phyloP scores from a whole-genome alignment of 805 yeast genomes.

The Scheffersomyces coipomensis region DNA sequence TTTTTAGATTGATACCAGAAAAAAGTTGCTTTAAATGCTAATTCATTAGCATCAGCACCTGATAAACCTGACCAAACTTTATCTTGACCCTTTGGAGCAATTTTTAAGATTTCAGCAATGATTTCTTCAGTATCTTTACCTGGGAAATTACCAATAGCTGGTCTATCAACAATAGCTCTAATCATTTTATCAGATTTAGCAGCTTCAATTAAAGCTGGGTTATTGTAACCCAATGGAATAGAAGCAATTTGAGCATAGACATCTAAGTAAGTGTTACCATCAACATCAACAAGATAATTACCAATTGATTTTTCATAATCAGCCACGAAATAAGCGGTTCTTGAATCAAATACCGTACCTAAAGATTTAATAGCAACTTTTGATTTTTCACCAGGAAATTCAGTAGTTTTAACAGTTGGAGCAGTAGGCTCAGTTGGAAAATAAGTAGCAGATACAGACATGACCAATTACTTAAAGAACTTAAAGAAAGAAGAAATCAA shows the following conservation, averaged over 20 bases:
- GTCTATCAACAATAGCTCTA: slow-evolving; percentile 75
- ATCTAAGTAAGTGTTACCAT: slow-evolving; percentile 74
- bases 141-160: slow-evolving; percentile 83
- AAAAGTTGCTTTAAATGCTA: slow-evolving; percentile 87
- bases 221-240: slow-evolving; percentile 82
- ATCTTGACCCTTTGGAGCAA: slow-evolving; percentile 77
- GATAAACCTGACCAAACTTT: slow-evolving; percentile 77
- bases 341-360: slow-evolving; percentile 63
- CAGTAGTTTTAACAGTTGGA: slow-evolving; percentile 59
- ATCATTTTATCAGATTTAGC: slow-evolving; percentile 71
- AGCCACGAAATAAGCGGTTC: slow-evolving; percentile 72
- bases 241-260: slow-evolving; percentile 84
- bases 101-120: slow-evolving; percentile 46
- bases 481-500: not conserved
- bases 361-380: slow-evolving; percentile 51
- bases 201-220: slow-evolving; percentile 68
- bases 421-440: slow-evolving; percentile 79
- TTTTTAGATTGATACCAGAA: slow-evolving; percentile 69
- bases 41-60: slow-evolving; percentile 87
- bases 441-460: slow-evolving; percentile 50
- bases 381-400: slow-evolving; percentile 78
- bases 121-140: slow-evolving; percentile 65
- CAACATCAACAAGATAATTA: slow-evolving; percentile 78
- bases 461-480: slow-evolving; percentile 3
- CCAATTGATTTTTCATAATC: slow-evolving; percentile 76